phyloP scores from a whole-genome alignment of 805 yeast genomes.

The Metschnikowia henanensis region DNA sequence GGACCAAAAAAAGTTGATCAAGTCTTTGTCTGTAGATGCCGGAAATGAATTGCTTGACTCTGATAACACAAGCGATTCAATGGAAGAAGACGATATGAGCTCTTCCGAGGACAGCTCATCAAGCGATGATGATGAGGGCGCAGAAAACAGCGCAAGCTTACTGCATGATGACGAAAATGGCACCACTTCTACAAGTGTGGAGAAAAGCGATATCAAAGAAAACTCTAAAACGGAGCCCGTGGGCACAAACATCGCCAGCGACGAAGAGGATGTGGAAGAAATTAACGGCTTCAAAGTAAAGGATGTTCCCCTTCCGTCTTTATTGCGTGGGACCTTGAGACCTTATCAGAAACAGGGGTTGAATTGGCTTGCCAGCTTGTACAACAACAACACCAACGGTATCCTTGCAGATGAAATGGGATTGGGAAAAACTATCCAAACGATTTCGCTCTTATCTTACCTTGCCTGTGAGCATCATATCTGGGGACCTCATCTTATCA shows the following conservation, averaged over 20 bases:
- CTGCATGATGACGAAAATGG: background rate
- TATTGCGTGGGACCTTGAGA: constrained; percentile 80
- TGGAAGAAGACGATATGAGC: constrained; percentile 16
- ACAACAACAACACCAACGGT: constrained; percentile 92
- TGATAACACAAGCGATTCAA: constrained; percentile 20
- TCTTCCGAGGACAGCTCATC: constrained; percentile 15
- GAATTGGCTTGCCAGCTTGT: constrained; percentile 94
- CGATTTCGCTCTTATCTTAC: constrained; percentile 82
- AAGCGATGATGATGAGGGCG: constrained; percentile 4
- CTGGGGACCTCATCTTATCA: constrained; percentile 98
- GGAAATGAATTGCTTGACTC: constrained; percentile 20
- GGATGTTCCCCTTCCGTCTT: constrained; percentile 77
- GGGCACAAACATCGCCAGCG: background rate
- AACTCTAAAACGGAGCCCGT: background rate
- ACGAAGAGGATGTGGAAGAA: constrained; percentile 28
- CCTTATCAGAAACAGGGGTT: constrained; percentile 95
- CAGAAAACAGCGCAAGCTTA: background rate
- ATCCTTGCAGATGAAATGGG: constrained; percentile 99
- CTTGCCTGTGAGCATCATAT: constrained; percentile 90
- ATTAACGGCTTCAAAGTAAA: constrained; percentile 42
- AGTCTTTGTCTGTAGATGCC: constrained; percentile 14
- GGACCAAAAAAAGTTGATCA: constrained; percentile 33
- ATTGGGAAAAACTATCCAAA: constrained; percentile 94
- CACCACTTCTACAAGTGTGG: constrained; percentile 5
- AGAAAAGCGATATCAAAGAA: background rate